Percentiles rank a stretch among this genome's conserved stretches.
Evolutionary conservation across 208 protist species (phyloP).

Genomic region (Leishmania guyanensis): DNA sequence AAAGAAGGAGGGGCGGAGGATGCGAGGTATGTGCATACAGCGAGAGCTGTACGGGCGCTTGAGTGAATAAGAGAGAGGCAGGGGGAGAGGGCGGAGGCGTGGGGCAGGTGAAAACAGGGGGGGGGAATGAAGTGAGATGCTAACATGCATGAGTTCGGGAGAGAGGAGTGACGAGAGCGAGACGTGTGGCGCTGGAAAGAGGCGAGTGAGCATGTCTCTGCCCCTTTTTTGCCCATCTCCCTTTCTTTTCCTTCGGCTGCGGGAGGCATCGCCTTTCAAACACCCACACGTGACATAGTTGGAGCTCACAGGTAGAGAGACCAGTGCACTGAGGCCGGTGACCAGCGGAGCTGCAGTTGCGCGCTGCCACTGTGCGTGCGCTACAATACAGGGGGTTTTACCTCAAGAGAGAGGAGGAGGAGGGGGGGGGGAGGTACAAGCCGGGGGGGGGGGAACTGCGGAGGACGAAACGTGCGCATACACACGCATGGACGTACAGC

Average conservation of each 20-base stretch:
- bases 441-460: not conserved
- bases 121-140: not conserved
- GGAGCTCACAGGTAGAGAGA: not conserved
- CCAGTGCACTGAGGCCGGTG: not conserved
- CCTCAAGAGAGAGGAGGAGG: not conserved
- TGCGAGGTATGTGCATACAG: not conserved
- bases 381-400: not conserved
- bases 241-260: not conserved
- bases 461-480: no score
- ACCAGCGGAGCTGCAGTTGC: not conserved
- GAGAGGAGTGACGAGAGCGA: not conserved
- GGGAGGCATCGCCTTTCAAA: not conserved
- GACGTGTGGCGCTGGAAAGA: not conserved
- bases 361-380: not conserved
- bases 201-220: not conserved
- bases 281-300: not conserved
- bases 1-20: not conserved
- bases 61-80: not conserved
- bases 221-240: not conserved
- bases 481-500: no score
- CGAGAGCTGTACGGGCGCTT: not conserved
- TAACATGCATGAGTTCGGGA: no score
- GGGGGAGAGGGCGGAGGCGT: not conserved
- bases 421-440: not conserved
- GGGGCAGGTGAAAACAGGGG: not conserved